A percentile compares a stretch with the other conserved stretches of the same genome.
phyloP scores from a whole-genome alignment of 208 protist species.

The Leishmania arabica region DNA sequence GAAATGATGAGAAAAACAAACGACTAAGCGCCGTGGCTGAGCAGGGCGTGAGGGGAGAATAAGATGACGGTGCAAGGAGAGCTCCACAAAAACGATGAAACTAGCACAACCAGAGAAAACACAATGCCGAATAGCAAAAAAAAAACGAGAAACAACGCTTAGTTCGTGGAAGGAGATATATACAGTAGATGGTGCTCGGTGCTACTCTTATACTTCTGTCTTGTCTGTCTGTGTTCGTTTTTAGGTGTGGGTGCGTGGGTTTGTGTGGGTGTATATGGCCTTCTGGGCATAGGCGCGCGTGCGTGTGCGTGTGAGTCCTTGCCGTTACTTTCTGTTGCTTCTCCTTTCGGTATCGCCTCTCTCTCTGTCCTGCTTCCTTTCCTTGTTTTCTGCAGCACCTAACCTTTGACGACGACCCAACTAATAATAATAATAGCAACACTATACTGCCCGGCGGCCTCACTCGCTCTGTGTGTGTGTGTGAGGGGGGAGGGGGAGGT shows the following conservation, averaged over 20 bases:
- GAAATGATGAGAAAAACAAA: not conserved
- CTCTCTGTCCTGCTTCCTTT: not conserved
- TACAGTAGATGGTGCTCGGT: not conserved
- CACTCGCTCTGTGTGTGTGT: no score
- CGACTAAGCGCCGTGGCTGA: not conserved
- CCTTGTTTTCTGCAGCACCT: not conserved
- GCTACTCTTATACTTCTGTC: not conserved
- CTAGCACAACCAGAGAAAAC: not conserved
- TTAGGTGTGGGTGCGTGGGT: not conserved
- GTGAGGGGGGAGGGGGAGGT: no score
- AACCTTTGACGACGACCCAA: not conserved
- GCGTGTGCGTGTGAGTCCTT: not conserved
- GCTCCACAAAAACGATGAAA: not conserved
- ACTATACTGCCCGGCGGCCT: no score
- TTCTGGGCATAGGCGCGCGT: not conserved
- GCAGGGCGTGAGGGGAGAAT: not conserved
- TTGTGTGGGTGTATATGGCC: not conserved
- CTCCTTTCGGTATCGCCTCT: not conserved
- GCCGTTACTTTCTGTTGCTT: not conserved
- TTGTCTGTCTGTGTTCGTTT: no score
- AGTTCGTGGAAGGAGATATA: not conserved
- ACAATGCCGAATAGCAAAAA: not conserved
- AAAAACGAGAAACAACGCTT: not conserved
- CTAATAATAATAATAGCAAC: not conserved
- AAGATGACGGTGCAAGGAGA: not conserved